These are phyloP conservation scores for Acidomyces sp. DNA, from an alignment of 495 filamentous ascomycete genomes.

Conservation along the genomic window DNA sequence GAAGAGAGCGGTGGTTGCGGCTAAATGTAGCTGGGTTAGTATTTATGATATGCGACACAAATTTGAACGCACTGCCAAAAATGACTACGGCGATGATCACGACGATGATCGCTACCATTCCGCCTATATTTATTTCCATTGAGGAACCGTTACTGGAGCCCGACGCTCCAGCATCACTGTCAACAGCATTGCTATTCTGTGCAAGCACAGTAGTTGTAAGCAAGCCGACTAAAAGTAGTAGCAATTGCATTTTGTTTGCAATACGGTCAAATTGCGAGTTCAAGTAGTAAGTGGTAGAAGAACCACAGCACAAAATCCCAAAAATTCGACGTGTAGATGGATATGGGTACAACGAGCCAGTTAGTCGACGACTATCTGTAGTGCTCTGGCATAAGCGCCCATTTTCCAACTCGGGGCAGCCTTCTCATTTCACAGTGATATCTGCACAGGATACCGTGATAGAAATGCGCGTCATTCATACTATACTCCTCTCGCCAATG, in stretches of 20 bases:
- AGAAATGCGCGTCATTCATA: not conserved
- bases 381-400: not conserved
- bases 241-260: not conserved
- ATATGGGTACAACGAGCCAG: not conserved
- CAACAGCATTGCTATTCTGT: constrained; percentile 4
- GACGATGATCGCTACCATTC: constrained; percentile 48
- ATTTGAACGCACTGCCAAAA: constrained; percentile 33
- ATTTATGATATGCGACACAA: not conserved
- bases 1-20: constrained; percentile 35
- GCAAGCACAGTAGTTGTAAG: not conserved
- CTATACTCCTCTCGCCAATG: no score
- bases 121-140: constrained; percentile 43
- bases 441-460: not conserved
- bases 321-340: not conserved
- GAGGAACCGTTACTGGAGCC: constrained; percentile 36
- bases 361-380: not conserved
- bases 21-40: constrained; percentile 21
- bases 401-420: not conserved
- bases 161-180: constrained; percentile 39
- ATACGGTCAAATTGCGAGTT: no score
- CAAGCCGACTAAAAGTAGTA: not conserved
- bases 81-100: constrained; percentile 45
- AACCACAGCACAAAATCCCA: no score
- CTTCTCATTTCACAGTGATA: not conserved
- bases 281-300: no score